phyloP scores from a whole-genome alignment of 331 rosid species.

The Prunus yedoensis region DNA sequence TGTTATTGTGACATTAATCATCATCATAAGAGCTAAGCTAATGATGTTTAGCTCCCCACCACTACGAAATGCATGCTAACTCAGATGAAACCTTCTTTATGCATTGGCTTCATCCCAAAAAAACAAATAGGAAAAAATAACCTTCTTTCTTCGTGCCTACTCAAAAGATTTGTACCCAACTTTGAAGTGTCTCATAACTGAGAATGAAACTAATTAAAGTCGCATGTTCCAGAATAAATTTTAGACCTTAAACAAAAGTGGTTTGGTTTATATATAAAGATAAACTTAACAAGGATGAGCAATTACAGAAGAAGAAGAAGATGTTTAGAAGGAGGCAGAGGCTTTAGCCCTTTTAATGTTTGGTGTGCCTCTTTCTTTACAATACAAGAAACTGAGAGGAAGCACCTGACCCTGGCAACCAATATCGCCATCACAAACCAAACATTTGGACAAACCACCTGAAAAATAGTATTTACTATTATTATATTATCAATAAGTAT shows the following conservation, averaged over 20 bases:
- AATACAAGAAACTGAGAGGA: constrained; percentile 1
- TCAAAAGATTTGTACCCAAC: not conserved
- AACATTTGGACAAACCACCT: constrained; percentile 16
- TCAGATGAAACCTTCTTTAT: not conserved
- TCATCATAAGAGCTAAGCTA: constrained; percentile 20
- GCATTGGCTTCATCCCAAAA: not conserved
- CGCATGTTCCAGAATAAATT: not conserved
- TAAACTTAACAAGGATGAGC: too few species aligned
- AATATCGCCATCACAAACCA: constrained; percentile 18
- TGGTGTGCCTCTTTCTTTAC: constrained; percentile 29
- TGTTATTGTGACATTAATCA: constrained; percentile 19
- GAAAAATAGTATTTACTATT: not conserved
- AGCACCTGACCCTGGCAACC: constrained; percentile 1
- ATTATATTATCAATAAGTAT: too few species aligned
- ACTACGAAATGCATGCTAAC: constrained; percentile 5
- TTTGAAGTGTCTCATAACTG: not conserved
- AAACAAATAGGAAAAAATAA: too few species aligned
- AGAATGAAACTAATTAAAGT: not conserved
- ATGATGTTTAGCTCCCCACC: constrained; percentile 16
- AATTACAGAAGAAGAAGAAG: too few species aligned
- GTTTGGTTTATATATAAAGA: not conserved
- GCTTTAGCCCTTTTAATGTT: not conserved
- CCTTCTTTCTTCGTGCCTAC: not conserved
- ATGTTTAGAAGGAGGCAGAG: not conserved
- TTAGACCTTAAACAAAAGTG: not conserved